Evolutionary conservation across 768 basidiomycete genomes (phyloP), one percentile per base, ranked within the genome.

Genomic region (Coprinopsis marcescibilis): DNA sequence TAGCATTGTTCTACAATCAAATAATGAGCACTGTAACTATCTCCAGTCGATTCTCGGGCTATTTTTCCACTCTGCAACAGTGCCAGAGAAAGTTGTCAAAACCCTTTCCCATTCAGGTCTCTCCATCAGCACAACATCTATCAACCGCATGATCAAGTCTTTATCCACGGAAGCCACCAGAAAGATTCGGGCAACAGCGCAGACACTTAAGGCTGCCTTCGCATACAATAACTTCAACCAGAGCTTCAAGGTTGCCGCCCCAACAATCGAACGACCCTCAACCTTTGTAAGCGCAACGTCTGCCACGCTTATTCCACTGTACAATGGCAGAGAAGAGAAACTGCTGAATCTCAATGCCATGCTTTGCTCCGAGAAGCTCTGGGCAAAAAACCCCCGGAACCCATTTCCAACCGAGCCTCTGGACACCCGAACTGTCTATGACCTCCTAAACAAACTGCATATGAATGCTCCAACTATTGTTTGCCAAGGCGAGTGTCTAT

Each of bases 161-260:
- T 47, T 63, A 10, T 60, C 56, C 0, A 11, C 21, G 3, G 48
- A 59, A 26, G 20, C 58, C 2, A n/a, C 12, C 3, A 7, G 27
- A 7, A 33, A 2, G 11, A 26, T 57, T 6, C 29, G 24, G 4
- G 27, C 44, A 11, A 27, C 56, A 1, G 59, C 45, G 3, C 47
- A 52, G 21, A 53, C 58, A 4, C 17, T 58, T 0, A 21, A 41
- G 2, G 40, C 45, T 4, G 36, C 32, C 1, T 58, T 52, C 40
- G 55, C 55, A 1, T 60, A 60, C 36, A 55, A 63, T 43, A 63
- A 62, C 37, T 55, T 60, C 46, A 56, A 63, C n/a, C n/a, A n/a
- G n/a, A n/a, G n/a, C 40, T 48, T 62, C n/a, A 43, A 61, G 27
- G 36, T 63, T 13, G 53, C 55, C 33, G 17, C 12, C 11, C n/a